Conservation (phyloP, 768 basidiomycete species). For the Rossbeevera mucosa region DNA sequence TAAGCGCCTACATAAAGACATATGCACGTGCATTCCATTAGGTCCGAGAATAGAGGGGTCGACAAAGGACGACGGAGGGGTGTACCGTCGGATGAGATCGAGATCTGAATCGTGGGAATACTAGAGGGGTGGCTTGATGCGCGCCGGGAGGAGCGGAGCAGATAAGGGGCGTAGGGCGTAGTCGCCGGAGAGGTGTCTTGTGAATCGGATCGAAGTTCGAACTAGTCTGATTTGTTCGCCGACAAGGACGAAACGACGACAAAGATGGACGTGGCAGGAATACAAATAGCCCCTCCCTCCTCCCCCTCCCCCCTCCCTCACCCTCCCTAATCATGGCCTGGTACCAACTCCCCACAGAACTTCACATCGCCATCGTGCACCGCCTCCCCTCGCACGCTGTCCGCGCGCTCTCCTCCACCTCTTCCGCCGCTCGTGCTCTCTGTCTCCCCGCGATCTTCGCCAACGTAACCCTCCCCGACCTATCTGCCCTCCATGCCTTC, state of each 20-base stretch:
- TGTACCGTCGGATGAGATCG: not conserved
- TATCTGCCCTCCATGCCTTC: slow-evolving; percentile 48
- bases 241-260: slow-evolving; percentile 18
- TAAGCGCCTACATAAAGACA: not conserved
- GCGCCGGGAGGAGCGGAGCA: slow-evolving; percentile 16
- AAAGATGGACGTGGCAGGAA: slow-evolving; percentile 17
- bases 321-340: slow-evolving; percentile 33
- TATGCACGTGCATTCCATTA: not conserved
- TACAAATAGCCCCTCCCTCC: slow-evolving; percentile 1
- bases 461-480: slow-evolving; percentile 47
- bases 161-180: slow-evolving; percentile 19
- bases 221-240: slow-evolving; percentile 6
- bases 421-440: slow-evolving; percentile 46
- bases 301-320: not conserved
- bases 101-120: slow-evolving; percentile 1
- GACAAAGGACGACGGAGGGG: not conserved
- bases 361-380: slow-evolving; percentile 56
- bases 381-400: slow-evolving; percentile 43
- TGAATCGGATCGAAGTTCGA: slow-evolving; percentile 19
- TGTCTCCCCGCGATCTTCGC: slow-evolving; percentile 59
- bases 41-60: not conserved
- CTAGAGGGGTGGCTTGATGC: not conserved
- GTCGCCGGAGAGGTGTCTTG: slow-evolving; percentile 15
- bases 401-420: slow-evolving; percentile 45
- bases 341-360: slow-evolving; percentile 59